Evolutionary conservation across 2,329 filamentous ascomycete genomes (phyloP), one percentile per base, ranked within the genome.

Genomic region (Botrytis byssoidea): DNA sequence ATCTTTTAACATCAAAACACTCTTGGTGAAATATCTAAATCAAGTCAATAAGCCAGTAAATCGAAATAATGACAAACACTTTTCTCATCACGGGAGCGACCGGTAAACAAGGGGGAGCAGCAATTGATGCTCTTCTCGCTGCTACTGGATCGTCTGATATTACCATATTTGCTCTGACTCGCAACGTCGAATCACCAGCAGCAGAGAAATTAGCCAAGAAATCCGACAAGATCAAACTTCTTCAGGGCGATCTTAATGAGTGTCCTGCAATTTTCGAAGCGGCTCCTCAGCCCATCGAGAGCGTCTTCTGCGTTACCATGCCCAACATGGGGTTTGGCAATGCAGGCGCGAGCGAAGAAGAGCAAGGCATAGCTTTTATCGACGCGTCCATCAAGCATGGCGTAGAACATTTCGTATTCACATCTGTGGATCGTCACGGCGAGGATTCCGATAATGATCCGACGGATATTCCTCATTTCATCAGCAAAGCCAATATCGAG

Each of bases 81-180:
- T 72, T 78, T 32, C 74, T 87, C 73, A 78, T 86, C 67, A 84
- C 83, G 32, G 85, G 85, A 59, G 85, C 84, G 20, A 86, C 85
- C 0, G 85, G 85, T 63, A 84, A 85, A 51, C 85, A 87, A 77
- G 85, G 85, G 37, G 81, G 84, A 35, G 81, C 83, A 61, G 82
- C 85, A 10, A 81, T 86, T 71, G 79, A 82, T 67, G 83, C 83
- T 9, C 81, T 87, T 48, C 80, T 86, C 22, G 75, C 76, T 65
- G 79, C 74, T 20, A 61, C n/a, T 37, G 51, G 55, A 73, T 71
- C 77, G 55, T 40, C 71, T 25, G 51, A 77, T 74, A 84, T 84
- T 75, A 83, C 83, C 22, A 88, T 92, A 72, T 84, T 90, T 65
- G 89, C 89, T 29, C 83, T 91, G 3, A 91, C 89, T 4, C 86